Evolutionary conservation across 2,329 filamentous ascomycete genomes (phyloP).

Genomic region (Pyricularia grisea): DNA sequence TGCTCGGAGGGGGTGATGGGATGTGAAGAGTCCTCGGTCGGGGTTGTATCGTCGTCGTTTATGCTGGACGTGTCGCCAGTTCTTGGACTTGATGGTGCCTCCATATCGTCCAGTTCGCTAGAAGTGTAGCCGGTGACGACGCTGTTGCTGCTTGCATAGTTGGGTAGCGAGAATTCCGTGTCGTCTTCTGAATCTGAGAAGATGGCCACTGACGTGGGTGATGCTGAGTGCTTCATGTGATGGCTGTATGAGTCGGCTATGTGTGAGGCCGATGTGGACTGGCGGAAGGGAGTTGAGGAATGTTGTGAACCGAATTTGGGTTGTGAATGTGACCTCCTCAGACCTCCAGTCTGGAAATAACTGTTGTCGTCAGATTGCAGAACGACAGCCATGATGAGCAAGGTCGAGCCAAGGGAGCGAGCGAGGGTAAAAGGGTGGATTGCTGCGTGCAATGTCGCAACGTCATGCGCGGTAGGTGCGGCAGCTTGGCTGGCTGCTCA

Average conservation of each 20-base stretch:
- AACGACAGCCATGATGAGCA: constrained; percentile 42
- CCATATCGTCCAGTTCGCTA: constrained; percentile 35
- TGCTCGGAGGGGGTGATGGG: constrained; percentile 53
- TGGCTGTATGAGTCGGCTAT: constrained; percentile 35
- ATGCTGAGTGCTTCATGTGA: neutral
- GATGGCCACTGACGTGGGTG: constrained; percentile 24
- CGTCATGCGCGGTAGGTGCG: neutral
- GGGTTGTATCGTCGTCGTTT: constrained; percentile 43
- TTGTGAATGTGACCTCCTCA: constrained; percentile 53
- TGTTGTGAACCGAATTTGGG: constrained; percentile 40
- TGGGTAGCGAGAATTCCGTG: constrained; percentile 51
- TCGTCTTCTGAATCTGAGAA: constrained; percentile 41
- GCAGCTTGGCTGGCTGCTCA: neutral
- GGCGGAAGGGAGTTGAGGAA: constrained; percentile 25
- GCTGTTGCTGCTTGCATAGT: constrained; percentile 48
- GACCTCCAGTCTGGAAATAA: constrained; percentile 42
- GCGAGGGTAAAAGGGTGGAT: constrained; percentile 8
- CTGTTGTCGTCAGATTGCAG: constrained; percentile 46
- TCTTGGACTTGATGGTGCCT: constrained; percentile 40
- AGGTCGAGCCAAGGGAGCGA: neutral
- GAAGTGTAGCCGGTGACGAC: constrained; percentile 34
- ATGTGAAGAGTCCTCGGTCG: constrained; percentile 31
- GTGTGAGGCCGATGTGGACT: constrained; percentile 34
- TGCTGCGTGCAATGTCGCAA: constrained; percentile 14
- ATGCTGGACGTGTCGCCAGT: constrained; percentile 40